These are phyloP conservation scores for Cicer bijugum DNA, from an alignment of 306 rosid genomes.

Conservation along the genomic window DNA sequence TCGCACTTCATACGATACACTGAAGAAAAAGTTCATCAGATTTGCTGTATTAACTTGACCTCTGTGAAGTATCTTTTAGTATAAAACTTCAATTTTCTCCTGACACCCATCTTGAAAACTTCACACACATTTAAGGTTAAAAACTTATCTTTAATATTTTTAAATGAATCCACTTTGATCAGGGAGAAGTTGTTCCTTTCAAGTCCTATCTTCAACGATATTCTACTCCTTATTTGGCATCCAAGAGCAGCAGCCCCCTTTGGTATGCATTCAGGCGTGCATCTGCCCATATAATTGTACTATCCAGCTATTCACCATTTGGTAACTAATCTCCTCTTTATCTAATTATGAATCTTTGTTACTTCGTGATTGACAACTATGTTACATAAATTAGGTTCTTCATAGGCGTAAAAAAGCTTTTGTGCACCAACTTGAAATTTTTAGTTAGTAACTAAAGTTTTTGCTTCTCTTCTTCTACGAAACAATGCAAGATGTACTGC, in stretches of 20 bases:
- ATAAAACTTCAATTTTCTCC: constrained; percentile 25
- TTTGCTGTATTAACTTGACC: constrained; percentile 39
- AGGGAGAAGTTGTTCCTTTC: constrained; percentile 94
- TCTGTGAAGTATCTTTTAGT: constrained; percentile 33
- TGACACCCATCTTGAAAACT: constrained; percentile 23
- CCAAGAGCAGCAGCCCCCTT: constrained; percentile 86
- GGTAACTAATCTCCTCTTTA: constrained; percentile 58
- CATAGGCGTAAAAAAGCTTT: constrained; percentile 1
- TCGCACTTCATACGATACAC: not conserved
- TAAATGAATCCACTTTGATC: constrained; percentile 34
- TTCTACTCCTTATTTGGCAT: constrained; percentile 76
- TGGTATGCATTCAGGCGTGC: constrained; percentile 98
- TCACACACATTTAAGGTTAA: constrained; percentile 16
- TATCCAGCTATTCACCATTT: constrained; percentile 89
- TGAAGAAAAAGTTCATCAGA: constrained; percentile 31
- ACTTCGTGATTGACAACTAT: constrained; percentile 6
- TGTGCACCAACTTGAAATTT: not conserved
- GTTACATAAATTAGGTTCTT: constrained; percentile 1
- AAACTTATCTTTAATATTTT: constrained; percentile 25
- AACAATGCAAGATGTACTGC: constrained; percentile 6
- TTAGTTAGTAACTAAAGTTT: not conserved
- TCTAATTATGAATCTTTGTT: constrained; percentile 33
- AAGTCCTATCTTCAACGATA: constrained; percentile 74
- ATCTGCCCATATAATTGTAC: constrained; percentile 90
- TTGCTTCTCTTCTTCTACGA: not conserved